Percentiles rank a stretch among this genome's conserved stretches.
Evolutionary conservation across 129 eudicot genomes (phyloP).

Genomic region (Kitagawia praeruptora): DNA sequence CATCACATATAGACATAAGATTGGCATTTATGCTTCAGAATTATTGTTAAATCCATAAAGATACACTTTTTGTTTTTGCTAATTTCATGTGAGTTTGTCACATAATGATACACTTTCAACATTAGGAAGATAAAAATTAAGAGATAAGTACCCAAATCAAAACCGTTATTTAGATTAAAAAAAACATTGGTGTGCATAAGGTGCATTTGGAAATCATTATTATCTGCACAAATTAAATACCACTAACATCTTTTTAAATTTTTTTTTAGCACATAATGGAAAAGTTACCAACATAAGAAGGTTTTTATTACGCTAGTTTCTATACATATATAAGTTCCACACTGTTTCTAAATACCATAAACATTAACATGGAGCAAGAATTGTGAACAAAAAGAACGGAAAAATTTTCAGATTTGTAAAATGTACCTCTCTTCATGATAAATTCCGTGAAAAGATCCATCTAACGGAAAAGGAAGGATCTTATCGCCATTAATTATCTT

Average conservation of each 20-base stretch:
- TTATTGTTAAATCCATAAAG: background rate
- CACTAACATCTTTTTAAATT: background rate
- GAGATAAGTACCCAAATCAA: background rate
- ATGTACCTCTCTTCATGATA: slow-evolving; percentile 16
- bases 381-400: background rate
- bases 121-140: background rate
- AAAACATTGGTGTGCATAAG: background rate
- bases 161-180: background rate
- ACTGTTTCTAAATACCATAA: background rate
- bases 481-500: slow-evolving; percentile 12
- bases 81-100: background rate
- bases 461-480: slow-evolving; percentile 15
- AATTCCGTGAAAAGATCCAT: slow-evolving; percentile 9
- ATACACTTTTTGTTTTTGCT: background rate
- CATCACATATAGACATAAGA: background rate
- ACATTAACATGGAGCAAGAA: background rate
- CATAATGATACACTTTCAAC: background rate
- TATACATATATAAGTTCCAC: background rate
- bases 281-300: background rate
- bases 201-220: background rate
- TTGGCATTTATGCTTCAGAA: background rate
- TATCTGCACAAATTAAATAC: background rate
- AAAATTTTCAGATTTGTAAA: background rate
- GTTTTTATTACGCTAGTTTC: background rate
- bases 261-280: background rate